Evolutionary conservation across 306 rosid genomes (phyloP).

Genomic region (Cucurbita moschata): DNA sequence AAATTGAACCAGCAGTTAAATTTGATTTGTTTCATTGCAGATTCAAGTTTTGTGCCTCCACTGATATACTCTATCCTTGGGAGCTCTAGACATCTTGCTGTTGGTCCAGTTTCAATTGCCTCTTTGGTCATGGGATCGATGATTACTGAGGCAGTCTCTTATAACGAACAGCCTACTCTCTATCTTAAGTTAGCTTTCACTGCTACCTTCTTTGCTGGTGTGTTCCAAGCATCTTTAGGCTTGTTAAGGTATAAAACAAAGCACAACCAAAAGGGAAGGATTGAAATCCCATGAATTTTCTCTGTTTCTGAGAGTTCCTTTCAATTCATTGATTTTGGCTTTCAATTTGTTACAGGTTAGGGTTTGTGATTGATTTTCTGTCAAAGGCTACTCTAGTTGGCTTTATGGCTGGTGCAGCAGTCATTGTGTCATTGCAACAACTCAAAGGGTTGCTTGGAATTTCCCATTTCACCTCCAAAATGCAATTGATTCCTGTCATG

Average conservation of each 20-base stretch:
- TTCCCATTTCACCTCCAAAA: slow-evolving; percentile 60
- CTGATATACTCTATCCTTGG: slow-evolving; percentile 78
- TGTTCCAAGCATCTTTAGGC: slow-evolving; percentile 81
- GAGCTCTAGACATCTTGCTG: slow-evolving; percentile 84
- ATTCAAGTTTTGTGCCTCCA: slow-evolving; percentile 96
- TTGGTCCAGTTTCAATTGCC: slow-evolving; percentile 97
- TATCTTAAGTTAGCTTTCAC: slow-evolving; percentile 91
- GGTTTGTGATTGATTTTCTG: slow-evolving; percentile 86
- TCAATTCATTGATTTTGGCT: neutral
- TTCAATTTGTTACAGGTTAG: slow-evolving; percentile 39
- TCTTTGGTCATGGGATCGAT: slow-evolving; percentile 97
- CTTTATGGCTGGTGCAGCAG: slow-evolving; percentile 97
- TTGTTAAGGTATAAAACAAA: slow-evolving; percentile 45
- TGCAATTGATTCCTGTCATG: slow-evolving; percentile 69
- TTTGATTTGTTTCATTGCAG: slow-evolving; percentile 30
- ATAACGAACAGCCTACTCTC: slow-evolving; percentile 45
- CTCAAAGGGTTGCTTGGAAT: slow-evolving; percentile 90
- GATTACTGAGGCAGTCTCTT: slow-evolving; percentile 61
- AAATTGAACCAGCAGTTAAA: neutral
- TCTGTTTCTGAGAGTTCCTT: neutral
- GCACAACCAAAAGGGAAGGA: neutral
- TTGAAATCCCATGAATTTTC: neutral
- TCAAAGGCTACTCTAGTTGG: slow-evolving; percentile 92
- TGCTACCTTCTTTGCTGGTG: slow-evolving; percentile 81
- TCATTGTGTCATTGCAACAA: slow-evolving; percentile 83